A percentile compares a stretch with the other conserved stretches of the same genome.
phyloP scores from a whole-genome alignment of 1,139 yeast genomes.

The Suhomyces anneliseae region DNA sequence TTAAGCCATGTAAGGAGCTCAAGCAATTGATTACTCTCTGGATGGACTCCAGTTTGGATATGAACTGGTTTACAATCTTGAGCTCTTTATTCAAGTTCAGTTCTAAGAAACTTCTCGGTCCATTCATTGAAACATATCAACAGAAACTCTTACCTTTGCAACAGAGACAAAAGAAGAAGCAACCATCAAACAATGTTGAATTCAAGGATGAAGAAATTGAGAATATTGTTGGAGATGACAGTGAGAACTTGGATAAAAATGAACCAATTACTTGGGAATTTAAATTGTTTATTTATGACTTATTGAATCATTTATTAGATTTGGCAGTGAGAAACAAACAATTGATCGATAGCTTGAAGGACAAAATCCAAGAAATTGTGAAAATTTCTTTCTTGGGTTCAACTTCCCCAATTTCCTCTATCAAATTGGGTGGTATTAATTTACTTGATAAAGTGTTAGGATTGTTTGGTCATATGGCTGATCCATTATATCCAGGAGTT shows the following conservation, averaged over 20 bases:
- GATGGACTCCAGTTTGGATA: slow-evolving; percentile 40
- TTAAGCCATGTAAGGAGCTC: slow-evolving; percentile 40
- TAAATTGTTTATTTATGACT: slow-evolving; percentile 57
- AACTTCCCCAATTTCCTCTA: slow-evolving; percentile 61
- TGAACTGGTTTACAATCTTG: slow-evolving; percentile 43
- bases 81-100: slow-evolving; percentile 40
- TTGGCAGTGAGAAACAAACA: slow-evolving; percentile 42
- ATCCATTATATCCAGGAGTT: slow-evolving; percentile 71
- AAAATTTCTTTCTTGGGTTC: slow-evolving; percentile 84
- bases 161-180: slow-evolving; percentile 45
- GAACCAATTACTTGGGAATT: slow-evolving; percentile 76
- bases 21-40: slow-evolving; percentile 37
- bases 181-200: slow-evolving; percentile 30
- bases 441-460: slow-evolving; percentile 49
- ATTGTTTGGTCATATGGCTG: slow-evolving; percentile 57
- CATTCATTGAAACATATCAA: slow-evolving; percentile 39
- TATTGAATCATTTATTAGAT: slow-evolving; percentile 53
- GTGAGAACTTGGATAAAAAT: slow-evolving; percentile 37
- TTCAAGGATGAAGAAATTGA: slow-evolving; percentile 50
- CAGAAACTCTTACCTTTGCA: slow-evolving; percentile 46
- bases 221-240: slow-evolving; percentile 39
- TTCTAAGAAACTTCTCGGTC: slow-evolving; percentile 39
- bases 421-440: slow-evolving; percentile 66
- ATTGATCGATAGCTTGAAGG: slow-evolving; percentile 44
- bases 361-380: slow-evolving; percentile 67